These are phyloP conservation scores for Trichocladium uniseriatum DNA, from an alignment of 495 filamentous ascomycete genomes.

Conservation along the genomic window DNA sequence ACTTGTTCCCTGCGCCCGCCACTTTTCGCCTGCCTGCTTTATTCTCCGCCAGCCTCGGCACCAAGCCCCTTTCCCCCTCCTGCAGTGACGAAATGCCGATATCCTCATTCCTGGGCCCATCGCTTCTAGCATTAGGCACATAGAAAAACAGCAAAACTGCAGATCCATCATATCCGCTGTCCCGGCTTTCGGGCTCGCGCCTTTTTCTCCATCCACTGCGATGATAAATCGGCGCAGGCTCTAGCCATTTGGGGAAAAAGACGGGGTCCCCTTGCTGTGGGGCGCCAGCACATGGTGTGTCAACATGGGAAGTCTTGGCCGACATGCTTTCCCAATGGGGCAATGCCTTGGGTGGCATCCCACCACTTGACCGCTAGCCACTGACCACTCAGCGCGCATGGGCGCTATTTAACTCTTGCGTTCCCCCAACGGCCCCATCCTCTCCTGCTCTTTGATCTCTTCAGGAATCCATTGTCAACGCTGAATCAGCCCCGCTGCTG, in stretches of 20 bases:
- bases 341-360: slow-evolving; percentile 8
- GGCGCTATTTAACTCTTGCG: slow-evolving; percentile 29
- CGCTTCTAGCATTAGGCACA: too few relatives aligned
- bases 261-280: background rate
- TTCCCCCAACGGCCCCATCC: slow-evolving; percentile 25
- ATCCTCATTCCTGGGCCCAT: too few relatives aligned
- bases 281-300: slow-evolving; percentile 12
- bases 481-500: slow-evolving; percentile 32
- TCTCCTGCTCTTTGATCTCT: slow-evolving; percentile 21
- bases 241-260: slow-evolving; percentile 4
- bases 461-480: slow-evolving; percentile 26
- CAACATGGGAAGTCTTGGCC: slow-evolving; percentile 11
- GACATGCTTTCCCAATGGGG: slow-evolving; percentile 17
- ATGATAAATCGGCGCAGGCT: background rate
- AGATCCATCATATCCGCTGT: too few relatives aligned
- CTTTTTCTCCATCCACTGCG: background rate
- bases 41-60: background rate
- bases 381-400: slow-evolving; percentile 3
- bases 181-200: background rate
- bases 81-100: too few relatives aligned
- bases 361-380: too few relatives aligned
- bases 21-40: background rate
- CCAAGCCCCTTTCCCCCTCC: background rate
- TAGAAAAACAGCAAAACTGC: background rate
- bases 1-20: too few relatives aligned